phyloP scores from a whole-genome alignment of 331 rosid species.

The Malus hybrid region DNA sequence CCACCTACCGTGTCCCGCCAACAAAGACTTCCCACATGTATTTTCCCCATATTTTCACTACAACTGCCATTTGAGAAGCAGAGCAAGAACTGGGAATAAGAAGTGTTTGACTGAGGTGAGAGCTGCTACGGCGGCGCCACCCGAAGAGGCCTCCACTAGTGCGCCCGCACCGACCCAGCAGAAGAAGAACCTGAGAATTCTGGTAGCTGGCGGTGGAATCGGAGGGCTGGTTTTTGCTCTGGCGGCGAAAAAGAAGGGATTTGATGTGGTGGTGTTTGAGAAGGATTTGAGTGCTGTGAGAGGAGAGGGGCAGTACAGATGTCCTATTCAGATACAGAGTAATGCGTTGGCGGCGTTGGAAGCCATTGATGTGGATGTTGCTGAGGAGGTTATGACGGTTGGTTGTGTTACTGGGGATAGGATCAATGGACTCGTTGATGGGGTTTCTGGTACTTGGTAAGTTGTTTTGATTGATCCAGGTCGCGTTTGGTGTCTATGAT shows the following conservation, averaged over 20 bases:
- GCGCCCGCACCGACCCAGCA: slow-evolving; percentile 9
- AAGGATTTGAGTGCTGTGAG: slow-evolving; percentile 87
- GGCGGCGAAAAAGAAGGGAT: slow-evolving; percentile 90
- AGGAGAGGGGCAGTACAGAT: slow-evolving; percentile 98
- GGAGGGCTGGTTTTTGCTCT: slow-evolving; percentile 93
- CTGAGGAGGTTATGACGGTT: slow-evolving; percentile 78
- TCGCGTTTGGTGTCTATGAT: background rate
- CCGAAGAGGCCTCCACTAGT: slow-evolving; percentile 22
- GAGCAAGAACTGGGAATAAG: slow-evolving; percentile 19
- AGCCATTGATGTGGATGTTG: slow-evolving; percentile 84
- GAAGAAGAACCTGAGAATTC: slow-evolving; percentile 47
- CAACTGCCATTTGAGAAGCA: slow-evolving; percentile 17
- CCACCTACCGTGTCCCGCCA: slow-evolving; percentile 29
- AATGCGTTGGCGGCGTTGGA: slow-evolving; percentile 98
- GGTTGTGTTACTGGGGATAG: slow-evolving; percentile 97
- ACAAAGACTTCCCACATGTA: slow-evolving; percentile 29
- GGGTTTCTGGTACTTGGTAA: slow-evolving; percentile 89
- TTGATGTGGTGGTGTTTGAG: slow-evolving; percentile 92
- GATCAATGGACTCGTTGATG: slow-evolving; percentile 95
- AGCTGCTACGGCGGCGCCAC: slow-evolving; percentile 36
- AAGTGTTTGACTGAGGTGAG: slow-evolving; percentile 26
- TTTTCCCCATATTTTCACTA: slow-evolving; percentile 20
- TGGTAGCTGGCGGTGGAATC: slow-evolving; percentile 96
- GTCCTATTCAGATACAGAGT: slow-evolving; percentile 98
- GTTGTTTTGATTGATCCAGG: background rate